Conservation (phyloP, 345 rosid genomes). For the Linum tenue region DNA sequence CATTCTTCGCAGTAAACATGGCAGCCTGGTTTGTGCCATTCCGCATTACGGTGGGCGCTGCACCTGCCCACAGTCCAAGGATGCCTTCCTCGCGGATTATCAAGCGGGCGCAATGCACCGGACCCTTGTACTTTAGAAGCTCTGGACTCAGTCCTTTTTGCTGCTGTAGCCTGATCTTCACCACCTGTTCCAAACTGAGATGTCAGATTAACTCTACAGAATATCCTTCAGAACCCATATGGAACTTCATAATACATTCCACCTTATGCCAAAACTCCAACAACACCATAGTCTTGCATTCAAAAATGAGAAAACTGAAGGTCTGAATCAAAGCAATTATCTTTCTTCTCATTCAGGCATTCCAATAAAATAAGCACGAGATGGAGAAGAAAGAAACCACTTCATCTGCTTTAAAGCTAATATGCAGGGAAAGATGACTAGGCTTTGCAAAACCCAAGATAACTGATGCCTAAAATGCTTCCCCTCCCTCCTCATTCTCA, state of each 20-base stretch:
- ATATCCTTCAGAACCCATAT: background rate
- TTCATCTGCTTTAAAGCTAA: background rate
- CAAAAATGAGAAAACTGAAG: background rate
- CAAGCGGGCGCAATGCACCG: constrained; percentile 67
- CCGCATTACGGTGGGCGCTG: constrained; percentile 92
- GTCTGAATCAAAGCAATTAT: background rate
- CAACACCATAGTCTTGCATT: too few relatives aligned
- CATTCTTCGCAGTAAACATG: constrained; percentile 87
- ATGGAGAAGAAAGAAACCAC: background rate
- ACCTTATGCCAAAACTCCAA: background rate
- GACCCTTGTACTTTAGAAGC: constrained; percentile 84
- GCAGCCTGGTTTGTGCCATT: constrained; percentile 97
- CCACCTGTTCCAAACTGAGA: constrained; percentile 46
- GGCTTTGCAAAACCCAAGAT: background rate
- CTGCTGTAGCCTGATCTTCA: constrained; percentile 90
- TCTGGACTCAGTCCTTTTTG: constrained; percentile 78
- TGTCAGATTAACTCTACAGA: constrained; percentile 3
- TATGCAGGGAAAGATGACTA: background rate
- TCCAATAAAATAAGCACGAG: background rate
- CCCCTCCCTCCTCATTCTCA: too few relatives aligned
- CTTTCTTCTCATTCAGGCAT: background rate
- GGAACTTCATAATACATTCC: background rate
- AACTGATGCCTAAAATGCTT: too few relatives aligned
- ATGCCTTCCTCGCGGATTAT: constrained; percentile 66
- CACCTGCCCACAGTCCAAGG: constrained; percentile 94